These are phyloP conservation scores for Entomortierella beljakovae DNA, from an alignment of 192 early-diverging fungal genomes.

Conservation along the genomic window DNA sequence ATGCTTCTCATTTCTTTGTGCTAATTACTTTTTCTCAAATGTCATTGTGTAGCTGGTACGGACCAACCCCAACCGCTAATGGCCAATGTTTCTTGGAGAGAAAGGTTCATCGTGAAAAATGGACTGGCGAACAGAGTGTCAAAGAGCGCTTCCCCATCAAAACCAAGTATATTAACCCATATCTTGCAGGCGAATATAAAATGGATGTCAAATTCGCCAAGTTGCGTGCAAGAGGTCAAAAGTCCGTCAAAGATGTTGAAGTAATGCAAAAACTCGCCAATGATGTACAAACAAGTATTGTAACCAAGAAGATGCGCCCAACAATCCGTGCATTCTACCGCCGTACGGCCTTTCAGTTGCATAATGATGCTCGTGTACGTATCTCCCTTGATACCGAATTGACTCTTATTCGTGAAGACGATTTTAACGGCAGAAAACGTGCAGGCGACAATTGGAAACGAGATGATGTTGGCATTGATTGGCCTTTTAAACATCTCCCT, in stretches of 20 bases:
- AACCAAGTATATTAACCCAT: constrained; percentile 92
- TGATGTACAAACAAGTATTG: constrained; percentile 79
- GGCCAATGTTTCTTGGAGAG: constrained; percentile 86
- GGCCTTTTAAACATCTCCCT: constrained; percentile 81
- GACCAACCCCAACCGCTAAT: constrained; percentile 71
- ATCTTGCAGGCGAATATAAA: constrained; percentile 78
- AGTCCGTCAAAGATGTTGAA: constrained; percentile 86
- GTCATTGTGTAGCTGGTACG: constrained; percentile 78
- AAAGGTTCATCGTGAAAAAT: constrained; percentile 53
- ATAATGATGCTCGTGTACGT: constrained; percentile 92
- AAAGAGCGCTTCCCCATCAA: constrained; percentile 95
- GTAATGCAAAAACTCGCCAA: constrained; percentile 76
- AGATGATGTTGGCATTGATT: constrained; percentile 80
- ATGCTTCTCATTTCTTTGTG: neutral
- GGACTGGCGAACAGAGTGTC: constrained; percentile 81
- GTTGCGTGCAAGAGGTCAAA: constrained; percentile 76
- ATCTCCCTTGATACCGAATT: constrained; percentile 97
- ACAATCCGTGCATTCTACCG: constrained; percentile 94
- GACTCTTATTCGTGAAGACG: constrained; percentile 95
- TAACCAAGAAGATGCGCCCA: constrained; percentile 72
- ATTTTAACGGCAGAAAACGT: constrained; percentile 72
- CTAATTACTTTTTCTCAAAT: neutral
- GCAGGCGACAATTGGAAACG: constrained; percentile 91
- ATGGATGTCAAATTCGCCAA: constrained; percentile 83
- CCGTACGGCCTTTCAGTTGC: constrained; percentile 97